These are phyloP conservation scores for Globisporangium uncinulatum DNA, from an alignment of 352 stramenopile genomes.

Conservation along the genomic window DNA sequence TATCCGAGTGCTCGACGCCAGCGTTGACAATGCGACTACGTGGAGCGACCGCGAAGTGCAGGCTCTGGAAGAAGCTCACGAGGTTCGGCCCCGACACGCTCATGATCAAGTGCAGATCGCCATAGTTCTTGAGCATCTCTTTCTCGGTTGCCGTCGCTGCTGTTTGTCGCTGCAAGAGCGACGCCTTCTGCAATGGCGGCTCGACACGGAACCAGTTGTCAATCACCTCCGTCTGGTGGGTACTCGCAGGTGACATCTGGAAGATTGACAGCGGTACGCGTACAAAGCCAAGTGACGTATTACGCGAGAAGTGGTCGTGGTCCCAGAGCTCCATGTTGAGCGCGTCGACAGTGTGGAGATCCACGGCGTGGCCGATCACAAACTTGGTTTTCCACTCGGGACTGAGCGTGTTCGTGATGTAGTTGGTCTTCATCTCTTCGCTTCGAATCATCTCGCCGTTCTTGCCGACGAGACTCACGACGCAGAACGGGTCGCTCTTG, in stretches of 20 bases:
- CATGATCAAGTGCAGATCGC: constrained; percentile 65
- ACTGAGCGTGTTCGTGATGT: constrained; percentile 37
- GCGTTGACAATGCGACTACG: constrained; percentile 39
- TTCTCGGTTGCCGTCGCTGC: constrained; percentile 26
- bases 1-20: constrained; percentile 54
- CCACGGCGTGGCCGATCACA: constrained; percentile 37
- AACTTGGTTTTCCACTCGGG: constrained; percentile 55
- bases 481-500: constrained; percentile 68
- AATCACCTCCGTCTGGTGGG: constrained; percentile 44
- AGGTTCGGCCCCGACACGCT: constrained; percentile 55
- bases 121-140: constrained; percentile 34
- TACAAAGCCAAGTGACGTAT: constrained; percentile 57
- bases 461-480: constrained; percentile 58
- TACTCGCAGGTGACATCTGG: constrained; percentile 57
- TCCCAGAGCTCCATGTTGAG: constrained; percentile 61
- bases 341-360: constrained; percentile 45
- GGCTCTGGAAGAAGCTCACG: constrained; percentile 55
- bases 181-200: constrained; percentile 26
- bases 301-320: constrained; percentile 41
- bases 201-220: constrained; percentile 67
- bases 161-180: constrained; percentile 18
- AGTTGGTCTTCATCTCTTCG: constrained; percentile 50
- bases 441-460: constrained; percentile 48
- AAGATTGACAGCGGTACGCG: constrained; percentile 53
- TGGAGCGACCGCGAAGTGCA: constrained; percentile 25